Evolutionary conservation across 306 rosid genomes (phyloP).

Genomic region (Quercus bicolor): DNA sequence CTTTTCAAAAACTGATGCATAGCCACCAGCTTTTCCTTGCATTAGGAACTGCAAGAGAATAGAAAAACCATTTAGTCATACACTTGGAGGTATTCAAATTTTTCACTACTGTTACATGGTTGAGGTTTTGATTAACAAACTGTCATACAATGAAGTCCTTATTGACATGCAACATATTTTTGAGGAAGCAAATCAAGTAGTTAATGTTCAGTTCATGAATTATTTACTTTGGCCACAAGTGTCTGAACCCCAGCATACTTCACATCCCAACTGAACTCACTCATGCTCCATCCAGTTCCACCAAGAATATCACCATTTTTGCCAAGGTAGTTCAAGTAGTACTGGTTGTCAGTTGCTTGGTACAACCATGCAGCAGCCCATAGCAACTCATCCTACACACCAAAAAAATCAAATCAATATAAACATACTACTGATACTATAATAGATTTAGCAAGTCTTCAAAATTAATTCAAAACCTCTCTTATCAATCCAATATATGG

Average conservation of each 20-base stretch:
- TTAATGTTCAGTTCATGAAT: not conserved
- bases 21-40: constrained; percentile 78
- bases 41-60: constrained; percentile 52
- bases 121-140: no score
- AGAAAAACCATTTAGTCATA: not conserved
- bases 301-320: constrained; percentile 82
- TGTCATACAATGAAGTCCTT: not conserved
- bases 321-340: constrained; percentile 79
- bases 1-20: constrained; percentile 60
- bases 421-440: not conserved
- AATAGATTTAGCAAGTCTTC: no score
- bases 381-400: constrained; percentile 72
- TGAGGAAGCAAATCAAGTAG: not conserved
- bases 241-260: constrained; percentile 91
- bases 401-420: not conserved
- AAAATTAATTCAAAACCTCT: no score
- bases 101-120: no score
- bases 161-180: not conserved
- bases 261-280: constrained; percentile 91
- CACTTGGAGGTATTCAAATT: no score
- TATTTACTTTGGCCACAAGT: constrained; percentile 73
- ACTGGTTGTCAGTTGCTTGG: constrained; percentile 74
- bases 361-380: constrained; percentile 99
- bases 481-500: no score
- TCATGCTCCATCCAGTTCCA: constrained; percentile 94